phyloP scores from a whole-genome alignment of 768 basidiomycete genomes.

The Suillus bovinus region DNA sequence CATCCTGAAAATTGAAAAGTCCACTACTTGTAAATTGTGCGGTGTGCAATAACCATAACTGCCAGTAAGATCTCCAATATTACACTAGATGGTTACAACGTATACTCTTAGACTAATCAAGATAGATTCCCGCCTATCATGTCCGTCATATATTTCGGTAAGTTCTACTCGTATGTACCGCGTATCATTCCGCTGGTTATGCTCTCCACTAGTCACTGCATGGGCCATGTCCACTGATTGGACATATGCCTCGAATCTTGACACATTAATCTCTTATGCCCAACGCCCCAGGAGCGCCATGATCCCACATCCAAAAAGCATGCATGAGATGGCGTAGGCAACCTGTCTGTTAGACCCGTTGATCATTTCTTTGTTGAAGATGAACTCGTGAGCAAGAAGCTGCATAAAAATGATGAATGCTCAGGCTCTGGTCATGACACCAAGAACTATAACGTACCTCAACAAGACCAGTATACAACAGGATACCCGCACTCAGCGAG shows the following conservation, averaged over 20 bases:
- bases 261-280: slow-evolving; percentile 53
- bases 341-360: slow-evolving; percentile 63
- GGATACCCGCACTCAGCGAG: slow-evolving; percentile 81
- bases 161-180: too few relatives aligned
- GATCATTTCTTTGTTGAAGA: slow-evolving; percentile 88
- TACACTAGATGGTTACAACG: background rate
- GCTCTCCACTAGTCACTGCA: too few relatives aligned
- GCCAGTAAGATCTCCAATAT: background rate
- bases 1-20: too few relatives aligned
- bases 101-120: background rate
- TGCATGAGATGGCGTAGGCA: slow-evolving; percentile 72
- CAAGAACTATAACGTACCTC: slow-evolving; percentile 51
- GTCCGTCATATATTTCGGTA: too few relatives aligned
- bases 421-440: background rate
- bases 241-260: too few relatives aligned
- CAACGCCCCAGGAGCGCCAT: slow-evolving; percentile 91
- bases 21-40: too few relatives aligned
- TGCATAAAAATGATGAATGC: slow-evolving; percentile 27
- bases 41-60: background rate
- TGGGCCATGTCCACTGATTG: too few relatives aligned
- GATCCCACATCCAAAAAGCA: slow-evolving; percentile 81
- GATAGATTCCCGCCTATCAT: too few relatives aligned
- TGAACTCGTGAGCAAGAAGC: slow-evolving; percentile 92
- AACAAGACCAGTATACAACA: slow-evolving; percentile 85
- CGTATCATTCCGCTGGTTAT: too few relatives aligned